phyloP scores from a whole-genome alignment of 2,329 filamentous ascomycete genomes.

The Ciborinia camelliae region DNA sequence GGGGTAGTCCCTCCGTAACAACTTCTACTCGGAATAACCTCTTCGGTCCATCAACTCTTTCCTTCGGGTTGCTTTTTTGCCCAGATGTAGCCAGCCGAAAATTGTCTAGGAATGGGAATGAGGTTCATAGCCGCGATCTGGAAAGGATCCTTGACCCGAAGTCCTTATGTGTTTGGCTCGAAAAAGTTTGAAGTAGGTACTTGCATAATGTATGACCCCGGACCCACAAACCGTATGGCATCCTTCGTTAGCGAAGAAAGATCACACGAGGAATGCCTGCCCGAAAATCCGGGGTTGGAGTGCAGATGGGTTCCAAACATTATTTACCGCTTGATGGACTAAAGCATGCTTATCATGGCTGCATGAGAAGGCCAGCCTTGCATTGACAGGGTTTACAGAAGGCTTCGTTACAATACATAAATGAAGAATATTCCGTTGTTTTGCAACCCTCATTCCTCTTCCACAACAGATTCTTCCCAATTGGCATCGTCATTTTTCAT shows the following conservation, averaged over 20 bases:
- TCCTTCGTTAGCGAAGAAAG: conserved; percentile 1
- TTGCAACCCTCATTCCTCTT: neutral
- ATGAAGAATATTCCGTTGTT: neutral
- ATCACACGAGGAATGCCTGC: conserved; percentile 12
- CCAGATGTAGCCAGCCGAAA: neutral
- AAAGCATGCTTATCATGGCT: neutral
- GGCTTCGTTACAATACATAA: conserved; percentile 8
- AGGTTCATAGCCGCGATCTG: neutral
- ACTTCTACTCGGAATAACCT: neutral
- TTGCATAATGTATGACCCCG: conserved; percentile 2
- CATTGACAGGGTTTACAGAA: neutral
- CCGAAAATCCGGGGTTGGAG: conserved; percentile 18
- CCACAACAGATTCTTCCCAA: neutral
- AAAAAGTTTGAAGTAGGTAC: neutral
- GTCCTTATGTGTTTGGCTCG: neutral
- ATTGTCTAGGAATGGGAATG: neutral
- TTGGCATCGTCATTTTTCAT: neutral
- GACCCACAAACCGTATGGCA: conserved; percentile 3
- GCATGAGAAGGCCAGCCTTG: conserved; percentile 1
- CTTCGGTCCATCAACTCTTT: neutral
- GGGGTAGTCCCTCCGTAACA: neutral
- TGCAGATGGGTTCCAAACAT: conserved; percentile 2
- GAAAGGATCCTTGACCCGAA: neutral
- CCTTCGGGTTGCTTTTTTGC: neutral
- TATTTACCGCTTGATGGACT: neutral